Percentiles rank a stretch among this genome's conserved stretches.
These are phyloP conservation scores for Leucocoprinus birnbaumii DNA, from an alignment of 768 basidiomycete genomes.

Conservation along the genomic window DNA sequence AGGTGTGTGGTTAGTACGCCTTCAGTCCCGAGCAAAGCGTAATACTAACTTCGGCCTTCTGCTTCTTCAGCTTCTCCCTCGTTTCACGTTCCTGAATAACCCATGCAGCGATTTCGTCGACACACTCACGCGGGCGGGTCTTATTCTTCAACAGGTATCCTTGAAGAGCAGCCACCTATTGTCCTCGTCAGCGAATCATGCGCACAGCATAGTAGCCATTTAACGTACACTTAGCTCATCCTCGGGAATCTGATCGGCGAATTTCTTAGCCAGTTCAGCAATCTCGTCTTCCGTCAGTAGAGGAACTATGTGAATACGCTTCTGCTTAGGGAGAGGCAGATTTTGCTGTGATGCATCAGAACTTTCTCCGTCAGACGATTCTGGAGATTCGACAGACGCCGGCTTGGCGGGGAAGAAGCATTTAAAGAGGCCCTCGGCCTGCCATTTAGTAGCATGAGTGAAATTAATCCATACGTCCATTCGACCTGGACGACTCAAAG, in stretches of 20 bases:
- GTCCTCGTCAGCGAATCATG: background rate
- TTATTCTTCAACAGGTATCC: constrained; percentile 89
- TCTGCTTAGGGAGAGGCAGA: constrained; percentile 65
- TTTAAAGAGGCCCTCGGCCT: constrained; percentile 90
- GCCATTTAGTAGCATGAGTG: constrained; percentile 88
- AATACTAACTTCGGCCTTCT: constrained; percentile 52
- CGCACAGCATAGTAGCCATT: background rate
- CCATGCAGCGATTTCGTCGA: constrained; percentile 79
- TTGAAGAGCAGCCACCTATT: constrained; percentile 77
- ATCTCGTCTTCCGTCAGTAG: constrained; percentile 76
- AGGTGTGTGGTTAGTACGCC: constrained; percentile 17
- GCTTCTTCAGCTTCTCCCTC: constrained; percentile 81
- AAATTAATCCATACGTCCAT: constrained; percentile 95
- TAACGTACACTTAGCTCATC: constrained; percentile 77
- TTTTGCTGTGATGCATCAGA: constrained; percentile 62
- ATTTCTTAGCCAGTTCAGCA: constrained; percentile 72
- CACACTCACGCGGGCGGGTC: constrained; percentile 83
- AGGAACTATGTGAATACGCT: constrained; percentile 57
- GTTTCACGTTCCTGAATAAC: constrained; percentile 78
- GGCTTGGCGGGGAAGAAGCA: constrained; percentile 85
- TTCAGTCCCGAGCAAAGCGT: constrained; percentile 12
- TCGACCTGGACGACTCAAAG: constrained; percentile 82
- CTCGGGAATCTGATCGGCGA: constrained; percentile 82
- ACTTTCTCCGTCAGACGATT: constrained; percentile 17
- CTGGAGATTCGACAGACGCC: constrained; percentile 21